These are phyloP conservation scores for Suillus variegatus DNA, from an alignment of 768 basidiomycete genomes.

Conservation along the genomic window DNA sequence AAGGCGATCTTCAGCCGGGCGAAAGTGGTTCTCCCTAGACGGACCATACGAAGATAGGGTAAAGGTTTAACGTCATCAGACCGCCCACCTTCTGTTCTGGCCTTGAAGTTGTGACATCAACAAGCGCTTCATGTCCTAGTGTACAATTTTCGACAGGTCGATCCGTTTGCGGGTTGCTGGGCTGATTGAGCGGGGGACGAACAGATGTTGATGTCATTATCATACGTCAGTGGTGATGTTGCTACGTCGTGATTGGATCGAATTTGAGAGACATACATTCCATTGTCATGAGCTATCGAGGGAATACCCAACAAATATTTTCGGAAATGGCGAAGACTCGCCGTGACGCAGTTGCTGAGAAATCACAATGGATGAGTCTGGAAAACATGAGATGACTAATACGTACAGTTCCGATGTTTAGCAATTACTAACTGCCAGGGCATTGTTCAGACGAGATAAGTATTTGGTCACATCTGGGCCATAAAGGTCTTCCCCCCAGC, in stretches of 20 bases:
- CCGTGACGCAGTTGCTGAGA: not conserved
- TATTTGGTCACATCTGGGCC: not conserved
- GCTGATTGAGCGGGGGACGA: not conserved
- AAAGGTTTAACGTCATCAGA: not conserved
- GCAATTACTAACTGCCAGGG: not conserved
- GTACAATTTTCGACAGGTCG: not conserved
- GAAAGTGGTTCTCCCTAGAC: not conserved
- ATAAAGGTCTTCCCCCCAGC: not conserved
- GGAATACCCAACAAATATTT: not conserved
- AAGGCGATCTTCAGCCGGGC: not conserved
- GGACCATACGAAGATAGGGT: constrained; percentile 1
- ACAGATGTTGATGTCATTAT: too few relatives aligned
- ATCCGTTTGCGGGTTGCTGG: not conserved
- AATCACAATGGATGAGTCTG: not conserved
- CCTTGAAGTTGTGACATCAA: not conserved
- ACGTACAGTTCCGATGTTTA: not conserved
- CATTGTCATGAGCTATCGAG: not conserved
- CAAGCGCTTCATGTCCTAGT: not conserved
- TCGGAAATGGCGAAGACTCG: not conserved
- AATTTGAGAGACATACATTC: not conserved
- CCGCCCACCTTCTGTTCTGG: not conserved
- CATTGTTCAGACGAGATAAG: not conserved
- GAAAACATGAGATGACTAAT: not conserved
- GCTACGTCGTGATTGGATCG: not conserved
- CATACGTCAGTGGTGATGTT: not conserved